Percentiles rank a stretch among this genome's conserved stretches.
These are phyloP conservation scores for Pelargonium citronellum DNA, from an alignment of 441 rosid species.

Conservation along the genomic window DNA sequence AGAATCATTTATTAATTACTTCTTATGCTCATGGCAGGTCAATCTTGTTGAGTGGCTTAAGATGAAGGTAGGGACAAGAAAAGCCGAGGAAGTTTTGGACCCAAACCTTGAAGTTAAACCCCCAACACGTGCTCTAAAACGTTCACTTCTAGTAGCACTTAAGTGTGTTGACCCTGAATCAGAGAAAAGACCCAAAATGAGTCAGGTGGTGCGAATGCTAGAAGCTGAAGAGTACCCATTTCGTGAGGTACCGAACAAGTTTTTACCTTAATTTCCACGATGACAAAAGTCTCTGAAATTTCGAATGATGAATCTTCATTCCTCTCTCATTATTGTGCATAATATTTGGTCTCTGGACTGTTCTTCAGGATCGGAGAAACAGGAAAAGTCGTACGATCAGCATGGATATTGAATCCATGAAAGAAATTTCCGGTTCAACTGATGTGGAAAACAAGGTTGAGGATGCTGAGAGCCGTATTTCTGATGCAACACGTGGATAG, in stretches of 20 bases:
- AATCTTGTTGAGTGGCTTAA: conserved; percentile 96
- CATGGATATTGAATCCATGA: neutral
- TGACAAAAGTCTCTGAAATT: neutral
- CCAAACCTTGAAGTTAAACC: conserved; percentile 70
- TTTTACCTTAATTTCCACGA: neutral
- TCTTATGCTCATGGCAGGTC: conserved; percentile 42
- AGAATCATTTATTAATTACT: conserved; percentile 4
- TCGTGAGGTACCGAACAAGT: neutral
- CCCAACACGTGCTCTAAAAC: conserved; percentile 68
- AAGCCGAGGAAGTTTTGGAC: conserved; percentile 80
- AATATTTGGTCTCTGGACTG: neutral
- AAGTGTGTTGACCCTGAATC: conserved; percentile 94
- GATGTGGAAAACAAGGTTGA: conserved; percentile 33
- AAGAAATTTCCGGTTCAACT: conserved; percentile 4
- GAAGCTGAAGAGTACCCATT: conserved; percentile 83
- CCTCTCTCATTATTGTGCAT: too few relatives aligned
- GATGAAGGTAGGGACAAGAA: conserved; percentile 82
- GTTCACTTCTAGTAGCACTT: conserved; percentile 75
- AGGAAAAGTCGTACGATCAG: neutral
- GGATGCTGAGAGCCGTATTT: conserved; percentile 26
- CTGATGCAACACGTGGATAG: conserved; percentile 25
- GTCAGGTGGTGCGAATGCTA: conserved; percentile 95
- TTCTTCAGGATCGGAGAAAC: conserved; percentile 2
- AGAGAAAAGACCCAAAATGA: conserved; percentile 85
- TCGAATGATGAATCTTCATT: too few relatives aligned